Evolutionary conservation across 345 rosid genomes (phyloP), one percentile per base, ranked within the genome.

Genomic region (Aquilaria sinensis): DNA sequence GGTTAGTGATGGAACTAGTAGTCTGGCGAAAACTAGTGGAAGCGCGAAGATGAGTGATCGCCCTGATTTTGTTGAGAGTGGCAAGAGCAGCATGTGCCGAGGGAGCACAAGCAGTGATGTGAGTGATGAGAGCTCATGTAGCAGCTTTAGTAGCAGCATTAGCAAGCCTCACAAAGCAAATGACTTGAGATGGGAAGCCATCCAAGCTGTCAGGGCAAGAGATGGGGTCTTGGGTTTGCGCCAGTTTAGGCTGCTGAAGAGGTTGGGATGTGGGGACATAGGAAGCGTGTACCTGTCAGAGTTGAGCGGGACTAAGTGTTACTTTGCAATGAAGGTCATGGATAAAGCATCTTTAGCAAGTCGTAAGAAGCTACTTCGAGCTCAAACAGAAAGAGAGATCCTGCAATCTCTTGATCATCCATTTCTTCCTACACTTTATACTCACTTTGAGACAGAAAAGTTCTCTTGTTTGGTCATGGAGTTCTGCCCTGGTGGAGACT

Each of bases 301-400:
- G 85, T 79, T 91, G 72, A 84, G 83, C 62, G 97, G 97, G 75
- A 91, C 88, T 0, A 88, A 80, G 68, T 83, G 97, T 74, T 77
- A 81, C 73, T 88, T 91, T 71, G 97, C 96, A 4, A 88, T 86
- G 96, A 91, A 91, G 77, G 97, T 91, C 34, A 91, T 91, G 97
- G 97, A 91, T 67, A 88, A 91, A 80, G 88, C 86, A 47, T 86
- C 96, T 67, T 80, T 91, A 62, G 97, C 91, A 0, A 81, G 87
- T 60, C 91, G 96, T 46, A 88, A 92, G 78, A 92, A 88, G 83
- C 84, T 92, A 61, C 90, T 86, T 70, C 83, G 98, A 30, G 98
- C 94, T 66, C 98, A 92, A 68, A 92, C 96, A 13, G 98, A 91
- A 64, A 79, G 94, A 78, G 98, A 88, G 78, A 92, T 92, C 53